Percentiles rank a stretch among this genome's conserved stretches.
phyloP scores from a whole-genome alignment of 805 yeast genomes.

The Cyberlindnera japonica region DNA sequence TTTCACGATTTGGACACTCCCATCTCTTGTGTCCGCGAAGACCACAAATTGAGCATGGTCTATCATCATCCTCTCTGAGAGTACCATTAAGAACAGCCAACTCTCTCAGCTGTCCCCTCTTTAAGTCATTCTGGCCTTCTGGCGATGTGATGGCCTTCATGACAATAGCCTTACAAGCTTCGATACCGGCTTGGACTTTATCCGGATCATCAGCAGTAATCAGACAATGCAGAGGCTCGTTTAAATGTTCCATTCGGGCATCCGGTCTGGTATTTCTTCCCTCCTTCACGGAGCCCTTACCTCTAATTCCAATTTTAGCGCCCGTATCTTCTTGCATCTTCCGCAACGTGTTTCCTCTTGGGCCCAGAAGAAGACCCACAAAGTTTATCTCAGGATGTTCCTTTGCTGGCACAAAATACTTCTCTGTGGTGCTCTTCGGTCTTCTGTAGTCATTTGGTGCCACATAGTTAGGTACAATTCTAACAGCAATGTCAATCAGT shows the following conservation, averaged over 20 bases:
- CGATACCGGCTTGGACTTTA: conserved; percentile 70
- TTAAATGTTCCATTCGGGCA: conserved; percentile 41
- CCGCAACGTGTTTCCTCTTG: conserved; percentile 88
- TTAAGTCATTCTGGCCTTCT: conserved; percentile 88
- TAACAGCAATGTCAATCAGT: conserved; percentile 71
- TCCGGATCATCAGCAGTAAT: conserved; percentile 80
- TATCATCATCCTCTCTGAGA: conserved; percentile 69
- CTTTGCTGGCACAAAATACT: conserved; percentile 76
- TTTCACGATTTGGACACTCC: conserved; percentile 58
- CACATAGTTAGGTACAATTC: conserved; percentile 66
- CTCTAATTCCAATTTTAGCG: conserved; percentile 86
- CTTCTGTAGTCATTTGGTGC: conserved; percentile 78
- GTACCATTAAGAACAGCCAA: conserved; percentile 95
- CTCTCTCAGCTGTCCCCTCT: conserved; percentile 86
- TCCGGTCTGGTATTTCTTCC: conserved; percentile 57
- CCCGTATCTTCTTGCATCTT: conserved; percentile 81
- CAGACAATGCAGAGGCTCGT: conserved; percentile 86
- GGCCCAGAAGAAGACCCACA: conserved; percentile 87
- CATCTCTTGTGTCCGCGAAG: conserved; percentile 59
- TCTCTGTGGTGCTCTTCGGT: conserved; percentile 72
- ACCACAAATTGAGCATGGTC: conserved; percentile 64
- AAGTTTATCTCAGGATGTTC: conserved; percentile 92
- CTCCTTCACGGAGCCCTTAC: conserved; percentile 93
- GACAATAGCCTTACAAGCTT: conserved; percentile 69
- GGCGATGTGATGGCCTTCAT: conserved; percentile 85